phyloP scores from a whole-genome alignment of 257 asterid genomes.

The Jacaranda mimosifolia region DNA sequence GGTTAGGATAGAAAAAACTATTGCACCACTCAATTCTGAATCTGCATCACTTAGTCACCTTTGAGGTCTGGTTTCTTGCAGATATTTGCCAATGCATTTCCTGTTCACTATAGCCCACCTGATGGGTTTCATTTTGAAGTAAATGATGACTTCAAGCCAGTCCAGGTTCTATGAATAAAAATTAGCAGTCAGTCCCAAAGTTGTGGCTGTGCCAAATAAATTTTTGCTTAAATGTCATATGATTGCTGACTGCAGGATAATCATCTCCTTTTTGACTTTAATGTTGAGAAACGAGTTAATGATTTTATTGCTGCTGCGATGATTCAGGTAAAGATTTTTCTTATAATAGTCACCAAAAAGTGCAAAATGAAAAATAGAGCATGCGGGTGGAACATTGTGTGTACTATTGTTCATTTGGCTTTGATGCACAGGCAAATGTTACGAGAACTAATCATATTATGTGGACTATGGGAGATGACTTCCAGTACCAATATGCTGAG shows the following conservation, averaged over 20 bases:
- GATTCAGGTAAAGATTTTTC: slow-evolving; percentile 62
- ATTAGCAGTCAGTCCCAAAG: slow-evolving; percentile 16
- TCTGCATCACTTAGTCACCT: slow-evolving; percentile 30
- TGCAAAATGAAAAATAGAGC: neutral
- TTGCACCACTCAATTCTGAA: slow-evolving; percentile 9
- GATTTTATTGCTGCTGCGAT: slow-evolving; percentile 78
- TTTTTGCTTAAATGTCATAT: slow-evolving; percentile 8
- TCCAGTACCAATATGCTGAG: slow-evolving; percentile 85
- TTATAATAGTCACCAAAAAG: neutral
- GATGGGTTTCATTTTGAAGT: slow-evolving; percentile 80
- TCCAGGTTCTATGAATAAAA: slow-evolving; percentile 63
- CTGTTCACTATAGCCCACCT: slow-evolving; percentile 86
- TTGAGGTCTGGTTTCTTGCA: slow-evolving; percentile 44
- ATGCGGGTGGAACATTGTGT: neutral
- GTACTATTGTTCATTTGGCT: slow-evolving; percentile 30
- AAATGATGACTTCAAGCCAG: slow-evolving; percentile 52
- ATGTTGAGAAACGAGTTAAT: slow-evolving; percentile 69
- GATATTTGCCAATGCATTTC: slow-evolving; percentile 86
- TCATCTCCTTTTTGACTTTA: slow-evolving; percentile 71
- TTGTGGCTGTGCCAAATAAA: neutral
- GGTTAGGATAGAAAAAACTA: slow-evolving; percentile 41
- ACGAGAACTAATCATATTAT: slow-evolving; percentile 85
- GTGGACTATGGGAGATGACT: slow-evolving; percentile 99
- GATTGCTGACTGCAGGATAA: slow-evolving; percentile 67
- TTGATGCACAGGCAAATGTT: slow-evolving; percentile 72